A percentile compares a stretch with the other conserved stretches of the same genome.
Evolutionary conservation across 108 stramenopile genomes (phyloP).

Genomic region (Nannochloropsis gaditana): DNA sequence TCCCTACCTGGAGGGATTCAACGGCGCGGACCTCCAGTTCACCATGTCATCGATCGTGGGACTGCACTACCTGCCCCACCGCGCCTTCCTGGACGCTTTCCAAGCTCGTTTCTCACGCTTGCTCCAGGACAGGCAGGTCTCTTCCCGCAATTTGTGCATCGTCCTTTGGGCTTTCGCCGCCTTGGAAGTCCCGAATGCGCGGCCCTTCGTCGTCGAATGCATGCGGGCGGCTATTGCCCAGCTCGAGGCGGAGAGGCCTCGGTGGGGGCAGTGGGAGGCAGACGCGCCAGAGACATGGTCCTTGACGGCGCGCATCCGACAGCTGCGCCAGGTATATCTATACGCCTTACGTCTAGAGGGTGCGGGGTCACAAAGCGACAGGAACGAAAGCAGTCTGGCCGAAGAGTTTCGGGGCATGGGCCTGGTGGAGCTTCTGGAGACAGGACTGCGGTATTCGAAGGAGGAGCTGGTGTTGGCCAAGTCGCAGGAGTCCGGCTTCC

Average conservation of each 20-base stretch:
- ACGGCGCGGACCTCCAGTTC: neutral
- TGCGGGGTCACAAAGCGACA: neutral
- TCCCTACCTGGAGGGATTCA: neutral
- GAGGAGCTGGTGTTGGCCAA: neutral
- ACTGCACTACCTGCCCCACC: neutral
- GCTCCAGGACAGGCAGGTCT: neutral
- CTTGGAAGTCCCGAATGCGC: neutral
- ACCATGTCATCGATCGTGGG: neutral
- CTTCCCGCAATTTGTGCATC: neutral
- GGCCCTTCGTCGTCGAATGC: neutral
- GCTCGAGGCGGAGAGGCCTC: neutral
- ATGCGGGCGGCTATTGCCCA: neutral
- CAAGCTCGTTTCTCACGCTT: neutral
- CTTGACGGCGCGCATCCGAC: neutral
- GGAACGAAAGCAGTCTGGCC: neutral
- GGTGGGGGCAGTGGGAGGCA: neutral
- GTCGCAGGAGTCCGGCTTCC: neutral
- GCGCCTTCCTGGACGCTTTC: neutral
- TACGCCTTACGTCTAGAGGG: neutral
- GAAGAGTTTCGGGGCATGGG: neutral
- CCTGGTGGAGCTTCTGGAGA: neutral
- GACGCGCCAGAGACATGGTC: neutral
- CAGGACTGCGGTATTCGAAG: neutral
- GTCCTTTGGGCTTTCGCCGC: neutral
- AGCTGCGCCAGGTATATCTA: neutral